Base-by-base conservation (phyloP, 768 basidiomycete species). In the Tulasnella sp. region DNA sequence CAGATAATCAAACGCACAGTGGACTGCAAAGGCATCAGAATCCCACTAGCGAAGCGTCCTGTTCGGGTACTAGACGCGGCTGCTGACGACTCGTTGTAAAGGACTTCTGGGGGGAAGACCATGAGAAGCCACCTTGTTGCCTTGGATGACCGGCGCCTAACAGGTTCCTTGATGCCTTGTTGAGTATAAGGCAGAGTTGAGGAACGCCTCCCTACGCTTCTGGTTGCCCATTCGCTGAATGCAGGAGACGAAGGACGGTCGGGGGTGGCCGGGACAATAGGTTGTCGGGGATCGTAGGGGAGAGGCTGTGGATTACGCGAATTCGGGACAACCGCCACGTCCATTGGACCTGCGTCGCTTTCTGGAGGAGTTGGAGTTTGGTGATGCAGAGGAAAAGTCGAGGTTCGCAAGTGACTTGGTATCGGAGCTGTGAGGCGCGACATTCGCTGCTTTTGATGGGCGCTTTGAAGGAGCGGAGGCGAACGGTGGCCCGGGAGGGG, bases 21-120 rank as follows among this genome's bases (percentile, higher is more conserved):
- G 46, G 94, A 90, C 83, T 92, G 90, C 46, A 95, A 87, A 12
- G 93, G 93, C 90, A 95, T 92, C 31, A 94, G 85, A 31, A 93
- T 87, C 24, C 94, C 94, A 82, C 92, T 91, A 44, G 90, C 88
- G 72, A 93, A 85, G 34, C 93, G 89, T 78, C 90, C 88, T 34
- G 87, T 86, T 37, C 92, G 91, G 0, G 92, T 92, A 28, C 87
- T 88, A 14, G 90, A 89, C 31, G 92, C 83, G 0, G 91, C 90
- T 24, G 92, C 89, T 0, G 90, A 89, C 84, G 91, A 91, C 82
- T 92, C 90, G 58, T 90, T 88, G 1, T 88, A 85, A 76, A 94
- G 87, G 42, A 90, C 87, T 18, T 87, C 79, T 40, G 94, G 92
- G 50, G 94, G 94, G 50, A 92, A 85, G 34, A 94, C 89, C 54